phyloP scores from a whole-genome alignment of 1,284 basidiomycete genomes.

The Cryptococcus jaspeensis region DNA sequence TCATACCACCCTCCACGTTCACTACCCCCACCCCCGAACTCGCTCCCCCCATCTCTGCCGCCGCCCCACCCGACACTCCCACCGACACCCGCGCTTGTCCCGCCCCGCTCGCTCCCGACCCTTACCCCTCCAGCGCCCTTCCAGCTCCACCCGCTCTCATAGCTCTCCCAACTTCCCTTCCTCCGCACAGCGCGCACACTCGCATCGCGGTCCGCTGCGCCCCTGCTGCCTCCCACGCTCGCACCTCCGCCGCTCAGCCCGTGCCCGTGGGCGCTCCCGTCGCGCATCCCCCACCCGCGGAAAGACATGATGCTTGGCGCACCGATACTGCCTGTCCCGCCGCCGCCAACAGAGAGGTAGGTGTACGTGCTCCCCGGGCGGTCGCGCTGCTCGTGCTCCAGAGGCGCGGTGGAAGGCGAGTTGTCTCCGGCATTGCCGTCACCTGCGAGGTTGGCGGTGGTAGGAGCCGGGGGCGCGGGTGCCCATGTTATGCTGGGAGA shows the following conservation, averaged over 20 bases:
- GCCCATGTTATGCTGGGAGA: constrained; percentile 28
- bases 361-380: no score
- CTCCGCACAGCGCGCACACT: constrained; percentile 32
- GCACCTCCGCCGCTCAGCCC: constrained; percentile 3
- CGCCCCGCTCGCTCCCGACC: neutral
- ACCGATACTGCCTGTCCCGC: no score
- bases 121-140: constrained; percentile 2
- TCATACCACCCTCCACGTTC: neutral
- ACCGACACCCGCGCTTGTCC: neutral
- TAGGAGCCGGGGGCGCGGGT: constrained; percentile 4
- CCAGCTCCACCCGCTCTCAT: constrained; percentile 29
- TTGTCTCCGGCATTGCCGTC: neutral
- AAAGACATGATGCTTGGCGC: constrained; percentile 6
- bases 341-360: no score
- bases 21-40: neutral
- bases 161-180: constrained; percentile 38
- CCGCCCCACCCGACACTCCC: neutral
- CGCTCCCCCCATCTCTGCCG: neutral
- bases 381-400: neutral
- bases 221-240: constrained; percentile 9
- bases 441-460: neutral
- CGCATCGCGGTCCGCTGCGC: constrained; percentile 32
- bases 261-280: neutral
- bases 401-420: neutral
- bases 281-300: neutral